Evolutionary conservation across 2,329 filamentous ascomycete genomes (phyloP).

Genomic region (Hymenoscyphus linearis): DNA sequence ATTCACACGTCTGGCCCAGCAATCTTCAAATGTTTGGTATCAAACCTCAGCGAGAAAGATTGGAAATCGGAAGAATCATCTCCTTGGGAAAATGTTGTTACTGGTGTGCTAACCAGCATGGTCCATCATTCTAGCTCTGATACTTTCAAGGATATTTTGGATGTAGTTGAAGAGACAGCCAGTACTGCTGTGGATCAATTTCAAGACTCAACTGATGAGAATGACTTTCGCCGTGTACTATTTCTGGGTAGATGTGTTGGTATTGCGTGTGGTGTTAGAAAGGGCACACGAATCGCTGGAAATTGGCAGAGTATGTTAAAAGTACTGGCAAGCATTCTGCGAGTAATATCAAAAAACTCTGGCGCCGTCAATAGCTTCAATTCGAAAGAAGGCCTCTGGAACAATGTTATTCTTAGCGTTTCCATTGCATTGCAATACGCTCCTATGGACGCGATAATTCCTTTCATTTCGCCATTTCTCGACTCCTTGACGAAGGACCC

Average conservation of each 20-base stretch:
- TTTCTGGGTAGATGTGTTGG: constrained; percentile 58
- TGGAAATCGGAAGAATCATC: constrained; percentile 37
- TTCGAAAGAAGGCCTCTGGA: constrained; percentile 47
- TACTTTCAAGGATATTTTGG: constrained; percentile 65
- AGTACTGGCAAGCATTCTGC: constrained; percentile 48
- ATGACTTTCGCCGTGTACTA: constrained; percentile 39
- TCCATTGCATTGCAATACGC: constrained; percentile 70
- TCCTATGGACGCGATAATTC: constrained; percentile 72
- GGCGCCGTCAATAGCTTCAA: constrained; percentile 24
- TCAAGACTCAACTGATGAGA: constrained; percentile 30
- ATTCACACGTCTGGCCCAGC: constrained; percentile 56
- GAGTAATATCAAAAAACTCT: constrained; percentile 39
- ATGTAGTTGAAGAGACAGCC: constrained; percentile 51
- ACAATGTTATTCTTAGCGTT: constrained; percentile 49
- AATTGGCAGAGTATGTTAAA: constrained; percentile 66
- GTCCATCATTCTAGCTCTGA: constrained; percentile 76
- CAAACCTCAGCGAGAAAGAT: constrained; percentile 40
- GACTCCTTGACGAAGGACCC: constrained; percentile 59
- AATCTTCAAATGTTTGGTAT: constrained; percentile 48
- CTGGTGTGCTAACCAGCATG: constrained; percentile 72
- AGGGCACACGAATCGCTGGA: constrained; percentile 61
- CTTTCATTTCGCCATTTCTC: constrained; percentile 60
- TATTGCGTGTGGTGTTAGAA: constrained; percentile 70
- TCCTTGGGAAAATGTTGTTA: constrained; percentile 60
- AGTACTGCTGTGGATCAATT: constrained; percentile 36